Base-by-base conservation (phyloP, 2,329 filamentous ascomycete genomes). In the Nothopassalora personata region DNA sequence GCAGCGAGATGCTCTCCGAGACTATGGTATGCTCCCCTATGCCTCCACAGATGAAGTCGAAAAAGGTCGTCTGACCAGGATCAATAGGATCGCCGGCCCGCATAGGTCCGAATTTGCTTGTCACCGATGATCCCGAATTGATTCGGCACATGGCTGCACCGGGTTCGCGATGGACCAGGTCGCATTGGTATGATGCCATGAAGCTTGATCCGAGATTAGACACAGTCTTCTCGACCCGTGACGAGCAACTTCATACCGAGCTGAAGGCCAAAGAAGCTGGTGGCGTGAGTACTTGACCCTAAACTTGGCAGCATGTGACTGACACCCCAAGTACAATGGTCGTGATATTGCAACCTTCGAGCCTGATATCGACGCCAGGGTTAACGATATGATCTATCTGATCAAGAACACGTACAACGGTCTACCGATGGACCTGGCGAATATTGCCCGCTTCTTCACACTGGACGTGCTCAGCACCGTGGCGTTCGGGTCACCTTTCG, bases 301-400 rank as follows among this genome's bases (percentile, higher is more conserved):
- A 18, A 15, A 19, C 10, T 47, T 7, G 15, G 45, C 23, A 27
- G n/a, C 9, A 18, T 18, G 54, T 55, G 33, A 56, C 60, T 62
- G 51, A 54, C 18, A 27, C 30, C 47, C 49, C 45, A 56, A 80
- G 80, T 85, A 84, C 64, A 79, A 81, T 2, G 81, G 82, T 2
- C 77, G 80, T 56, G 82, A 84, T 53, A 83, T 84, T 36, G 72
- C 75, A 1, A 73, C 74, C 0, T 68, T 84, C 2, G 82, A 85
- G 60, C 64, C 68, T 0, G 75, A 78, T 4, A 76, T 86, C 28
- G 79, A 85, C 59, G 61, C 71, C 5, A 76, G 78, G 10, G 68
- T 85, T 7, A 62, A 71, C 33, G 75, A 80, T 10, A 67, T 83
- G 1, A 63, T 85, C 31, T 65, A 74, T 6, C 72, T 84, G 8